Conservation (phyloP, 176 grass and related monocot species). For the Saccharum spontaneum region DNA sequence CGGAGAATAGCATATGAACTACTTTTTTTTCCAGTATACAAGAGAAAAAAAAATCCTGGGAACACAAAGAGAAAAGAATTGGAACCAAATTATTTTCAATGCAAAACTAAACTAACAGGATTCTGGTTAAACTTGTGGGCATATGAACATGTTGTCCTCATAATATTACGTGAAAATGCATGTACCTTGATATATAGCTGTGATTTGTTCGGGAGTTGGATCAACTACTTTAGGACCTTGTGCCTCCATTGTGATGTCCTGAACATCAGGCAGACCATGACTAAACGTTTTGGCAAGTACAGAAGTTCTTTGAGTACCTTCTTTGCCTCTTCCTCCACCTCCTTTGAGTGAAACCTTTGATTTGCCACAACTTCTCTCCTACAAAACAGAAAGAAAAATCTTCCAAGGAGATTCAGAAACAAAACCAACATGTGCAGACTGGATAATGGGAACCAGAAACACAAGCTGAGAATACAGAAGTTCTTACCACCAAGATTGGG, state of each 20-base stretch:
- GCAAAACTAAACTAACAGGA: neutral
- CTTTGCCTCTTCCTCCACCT: slow-evolving; percentile 88
- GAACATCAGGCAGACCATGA: slow-evolving; percentile 40
- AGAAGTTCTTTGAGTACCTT: too few species aligned
- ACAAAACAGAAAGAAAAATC: slow-evolving; percentile 38
- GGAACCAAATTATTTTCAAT: neutral
- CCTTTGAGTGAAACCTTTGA: slow-evolving; percentile 72
- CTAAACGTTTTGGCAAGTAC: slow-evolving; percentile 82
- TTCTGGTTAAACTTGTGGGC: neutral
- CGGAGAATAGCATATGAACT: too few species aligned
- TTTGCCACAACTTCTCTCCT: slow-evolving; percentile 83
- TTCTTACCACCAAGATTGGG: slow-evolving; percentile 85
- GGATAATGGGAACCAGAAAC: neutral
- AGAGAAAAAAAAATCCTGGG: too few species aligned
- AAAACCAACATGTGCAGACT: neutral
- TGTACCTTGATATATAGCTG: too few species aligned
- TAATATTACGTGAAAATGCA: too few species aligned
- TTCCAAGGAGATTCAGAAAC: slow-evolving; percentile 36
- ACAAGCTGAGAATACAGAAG: neutral
- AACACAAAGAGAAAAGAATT: too few species aligned
- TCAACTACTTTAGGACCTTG: slow-evolving; percentile 68
- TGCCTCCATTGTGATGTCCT: slow-evolving; percentile 44
- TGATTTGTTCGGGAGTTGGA: slow-evolving; percentile 91
- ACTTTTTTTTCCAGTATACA: too few species aligned
- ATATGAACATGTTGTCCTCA: neutral